These are phyloP conservation scores for Lipomyces lipofer DNA, from an alignment of 805 yeast genomes.

Conservation along the genomic window DNA sequence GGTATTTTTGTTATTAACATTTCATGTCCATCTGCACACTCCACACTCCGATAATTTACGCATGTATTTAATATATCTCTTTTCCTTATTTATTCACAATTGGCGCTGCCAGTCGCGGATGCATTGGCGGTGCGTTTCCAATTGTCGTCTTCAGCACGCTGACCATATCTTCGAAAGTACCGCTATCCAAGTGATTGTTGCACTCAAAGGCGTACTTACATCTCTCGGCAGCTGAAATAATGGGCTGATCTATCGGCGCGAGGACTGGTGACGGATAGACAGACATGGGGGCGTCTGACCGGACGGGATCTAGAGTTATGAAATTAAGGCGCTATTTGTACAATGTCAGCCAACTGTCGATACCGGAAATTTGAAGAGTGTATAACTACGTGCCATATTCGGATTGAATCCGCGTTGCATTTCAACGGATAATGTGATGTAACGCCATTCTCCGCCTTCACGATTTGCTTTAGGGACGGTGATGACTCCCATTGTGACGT, in stretches of 20 bases:
- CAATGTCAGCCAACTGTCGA: background rate
- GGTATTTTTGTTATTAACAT: too few relatives aligned
- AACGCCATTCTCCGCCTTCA: background rate
- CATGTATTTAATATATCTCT: background rate
- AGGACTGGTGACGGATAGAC: background rate
- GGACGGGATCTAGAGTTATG: background rate
- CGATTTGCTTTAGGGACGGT: background rate
- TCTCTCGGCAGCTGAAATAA: background rate
- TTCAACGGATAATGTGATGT: background rate
- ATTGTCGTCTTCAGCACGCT: background rate
- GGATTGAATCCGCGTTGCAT: conserved; percentile 1
- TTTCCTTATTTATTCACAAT: background rate
- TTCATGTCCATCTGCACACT: too few relatives aligned
- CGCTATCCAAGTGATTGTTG: background rate
- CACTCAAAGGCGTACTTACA: background rate
- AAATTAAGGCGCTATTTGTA: background rate
- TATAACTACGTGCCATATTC: background rate
- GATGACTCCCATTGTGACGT: background rate
- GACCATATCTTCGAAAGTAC: background rate
- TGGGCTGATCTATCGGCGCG: background rate
- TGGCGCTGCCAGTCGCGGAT: too few relatives aligned
- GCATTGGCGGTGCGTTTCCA: background rate
- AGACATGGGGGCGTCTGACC: background rate
- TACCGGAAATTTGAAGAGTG: background rate
- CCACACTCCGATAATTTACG: too few relatives aligned